phyloP scores from a whole-genome alignment of 2,329 filamentous ascomycete genomes.

The Epichloe coenophiala region DNA sequence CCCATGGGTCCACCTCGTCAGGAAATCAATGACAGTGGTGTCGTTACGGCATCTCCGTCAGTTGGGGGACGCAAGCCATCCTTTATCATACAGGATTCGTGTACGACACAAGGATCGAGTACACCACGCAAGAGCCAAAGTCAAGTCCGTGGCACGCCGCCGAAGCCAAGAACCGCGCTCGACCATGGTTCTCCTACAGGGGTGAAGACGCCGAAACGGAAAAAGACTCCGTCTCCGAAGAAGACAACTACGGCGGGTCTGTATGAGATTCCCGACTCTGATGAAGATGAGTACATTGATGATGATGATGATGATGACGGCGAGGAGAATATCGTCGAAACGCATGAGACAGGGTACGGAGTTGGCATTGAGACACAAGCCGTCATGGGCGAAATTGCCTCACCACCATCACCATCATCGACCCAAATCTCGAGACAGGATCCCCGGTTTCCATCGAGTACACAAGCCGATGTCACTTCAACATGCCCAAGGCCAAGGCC shows the following conservation, averaged over 20 bases:
- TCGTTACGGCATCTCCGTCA: conserved; percentile 8
- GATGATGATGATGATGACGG: neutral
- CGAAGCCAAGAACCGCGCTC: neutral
- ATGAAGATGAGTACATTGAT: conserved; percentile 9
- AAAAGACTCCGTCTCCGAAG: conserved; percentile 7
- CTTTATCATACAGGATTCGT: conserved; percentile 33
- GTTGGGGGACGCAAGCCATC: conserved; percentile 12
- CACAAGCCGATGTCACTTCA: neutral
- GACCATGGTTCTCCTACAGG: conserved; percentile 11
- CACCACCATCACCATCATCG: conserved; percentile 7
- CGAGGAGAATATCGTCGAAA: neutral
- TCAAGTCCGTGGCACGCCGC: neutral
- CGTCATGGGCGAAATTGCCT: conserved; percentile 19
- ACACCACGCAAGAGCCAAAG: conserved; percentile 15
- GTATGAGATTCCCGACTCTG: conserved; percentile 36
- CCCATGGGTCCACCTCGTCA: conserved; percentile 11
- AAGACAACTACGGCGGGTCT: neutral
- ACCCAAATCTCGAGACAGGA: neutral
- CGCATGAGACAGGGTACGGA: conserved; percentile 10
- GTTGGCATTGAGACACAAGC: conserved; percentile 22
- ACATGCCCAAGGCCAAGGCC: neutral
- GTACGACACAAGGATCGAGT: conserved; percentile 22
- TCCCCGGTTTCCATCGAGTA: neutral
- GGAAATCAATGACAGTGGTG: conserved; percentile 11
- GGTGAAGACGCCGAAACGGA: conserved; percentile 6